Conservation (phyloP, 2,329 filamentous ascomycete species). For the Acrocalymma vagum region DNA sequence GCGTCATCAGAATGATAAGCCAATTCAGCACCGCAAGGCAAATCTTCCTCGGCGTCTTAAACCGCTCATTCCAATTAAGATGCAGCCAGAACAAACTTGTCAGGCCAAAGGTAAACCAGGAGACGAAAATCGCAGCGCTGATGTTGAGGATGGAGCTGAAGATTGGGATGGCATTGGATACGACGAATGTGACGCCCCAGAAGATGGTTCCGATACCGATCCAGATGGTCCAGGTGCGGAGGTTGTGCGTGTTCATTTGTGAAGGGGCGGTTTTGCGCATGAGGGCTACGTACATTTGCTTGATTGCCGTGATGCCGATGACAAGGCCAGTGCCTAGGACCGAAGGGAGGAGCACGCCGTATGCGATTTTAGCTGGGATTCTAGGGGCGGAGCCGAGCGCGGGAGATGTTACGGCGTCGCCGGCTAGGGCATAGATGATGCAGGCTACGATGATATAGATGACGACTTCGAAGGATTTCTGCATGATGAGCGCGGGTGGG, state of each 20-base stretch:
- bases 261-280: slow-evolving; percentile 54
- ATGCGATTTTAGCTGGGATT: slow-evolving; percentile 70
- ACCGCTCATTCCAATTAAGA: slow-evolving; percentile 51
- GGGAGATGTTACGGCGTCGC: slow-evolving; percentile 68
- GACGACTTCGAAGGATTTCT: slow-evolving; percentile 64
- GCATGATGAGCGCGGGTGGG: slow-evolving; percentile 68
- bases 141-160: slow-evolving; percentile 72
- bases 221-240: slow-evolving; percentile 66
- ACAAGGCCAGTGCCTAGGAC: slow-evolving; percentile 77
- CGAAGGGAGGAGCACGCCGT: slow-evolving; percentile 72
- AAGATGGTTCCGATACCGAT: slow-evolving; percentile 63
- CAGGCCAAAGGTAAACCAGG: slow-evolving; percentile 69
- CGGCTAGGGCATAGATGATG: slow-evolving; percentile 74
- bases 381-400: slow-evolving; percentile 69
- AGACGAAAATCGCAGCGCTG: slow-evolving; percentile 65
- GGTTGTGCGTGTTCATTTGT: slow-evolving; percentile 52
- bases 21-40: slow-evolving; percentile 55
- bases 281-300: slow-evolving; percentile 70
- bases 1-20: slow-evolving; percentile 46
- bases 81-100: slow-evolving; percentile 57
- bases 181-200: slow-evolving; percentile 64
- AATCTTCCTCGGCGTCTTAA: slow-evolving; percentile 48
- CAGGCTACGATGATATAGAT: slow-evolving; percentile 70
- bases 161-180: slow-evolving; percentile 54
- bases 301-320: slow-evolving; percentile 71